Evolutionary conservation across 495 filamentous ascomycete species (phyloP).

Genomic region (Daldinia childiae): DNA sequence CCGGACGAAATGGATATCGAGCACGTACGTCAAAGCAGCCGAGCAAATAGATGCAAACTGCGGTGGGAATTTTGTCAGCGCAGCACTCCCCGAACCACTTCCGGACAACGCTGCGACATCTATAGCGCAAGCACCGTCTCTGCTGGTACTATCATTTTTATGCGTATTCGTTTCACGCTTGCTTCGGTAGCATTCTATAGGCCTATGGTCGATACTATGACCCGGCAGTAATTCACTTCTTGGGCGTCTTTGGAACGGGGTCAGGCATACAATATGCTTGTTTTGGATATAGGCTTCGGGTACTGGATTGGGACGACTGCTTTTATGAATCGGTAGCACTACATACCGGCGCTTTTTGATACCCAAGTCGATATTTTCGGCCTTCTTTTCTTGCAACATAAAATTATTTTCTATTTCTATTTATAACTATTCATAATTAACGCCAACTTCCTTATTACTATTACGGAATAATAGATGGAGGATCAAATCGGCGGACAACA

Average conservation of each 20-base stretch:
- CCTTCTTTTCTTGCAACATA: slow-evolving; percentile 6
- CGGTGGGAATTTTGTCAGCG: slow-evolving; percentile 69
- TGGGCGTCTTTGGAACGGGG: slow-evolving; percentile 33
- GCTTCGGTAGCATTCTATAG: slow-evolving; percentile 17
- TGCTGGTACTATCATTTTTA: slow-evolving; percentile 36
- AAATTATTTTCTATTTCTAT: slow-evolving; percentile 12
- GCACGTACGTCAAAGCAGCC: slow-evolving; percentile 71
- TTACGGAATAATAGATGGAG: slow-evolving; percentile 12
- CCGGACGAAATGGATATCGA: slow-evolving; percentile 63
- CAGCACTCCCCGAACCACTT: slow-evolving; percentile 61
- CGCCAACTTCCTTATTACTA: background rate
- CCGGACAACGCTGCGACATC: slow-evolving; percentile 20
- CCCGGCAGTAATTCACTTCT: slow-evolving; percentile 15
- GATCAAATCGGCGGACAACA: background rate
- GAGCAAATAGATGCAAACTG: slow-evolving; percentile 71
- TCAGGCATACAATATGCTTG: slow-evolving; percentile 10
- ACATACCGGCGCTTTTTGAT: slow-evolving; percentile 38
- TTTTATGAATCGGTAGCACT: slow-evolving; percentile 38
- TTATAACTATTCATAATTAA: slow-evolving; percentile 15
- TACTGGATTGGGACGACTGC: slow-evolving; percentile 26
- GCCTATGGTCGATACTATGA: background rate
- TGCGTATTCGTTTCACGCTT: slow-evolving; percentile 25
- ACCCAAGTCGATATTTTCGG: slow-evolving; percentile 29
- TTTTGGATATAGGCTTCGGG: slow-evolving; percentile 21
- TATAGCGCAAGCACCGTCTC: slow-evolving; percentile 29